These are phyloP conservation scores for Exserohilum rostratum DNA, from an alignment of 2,329 filamentous ascomycete species.

Conservation along the genomic window DNA sequence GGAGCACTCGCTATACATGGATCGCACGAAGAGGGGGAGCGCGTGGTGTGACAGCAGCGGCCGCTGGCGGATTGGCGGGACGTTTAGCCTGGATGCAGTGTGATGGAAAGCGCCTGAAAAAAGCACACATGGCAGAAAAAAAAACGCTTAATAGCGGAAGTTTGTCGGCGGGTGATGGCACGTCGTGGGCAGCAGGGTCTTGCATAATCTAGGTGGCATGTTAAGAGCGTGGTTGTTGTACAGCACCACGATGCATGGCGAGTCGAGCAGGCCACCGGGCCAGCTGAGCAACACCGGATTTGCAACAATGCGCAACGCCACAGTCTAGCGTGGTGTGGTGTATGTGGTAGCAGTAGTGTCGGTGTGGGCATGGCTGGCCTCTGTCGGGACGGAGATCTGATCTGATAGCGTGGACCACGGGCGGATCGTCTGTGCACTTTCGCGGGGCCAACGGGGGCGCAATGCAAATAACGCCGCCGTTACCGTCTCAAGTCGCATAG, in stretches of 20 bases:
- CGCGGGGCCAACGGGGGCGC: conserved; percentile 24
- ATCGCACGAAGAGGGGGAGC: neutral
- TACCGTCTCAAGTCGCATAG: conserved; percentile 19
- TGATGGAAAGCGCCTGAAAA: conserved; percentile 1
- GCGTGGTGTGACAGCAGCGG: neutral
- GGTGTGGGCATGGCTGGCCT: conserved; percentile 2
- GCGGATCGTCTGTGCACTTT: conserved; percentile 24
- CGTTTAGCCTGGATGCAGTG: neutral
- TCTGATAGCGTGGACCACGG: conserved; percentile 18
- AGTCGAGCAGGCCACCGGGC: neutral
- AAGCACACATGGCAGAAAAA: conserved; percentile 8
- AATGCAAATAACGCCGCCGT: conserved; percentile 25
- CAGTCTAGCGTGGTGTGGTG: conserved; percentile 4
- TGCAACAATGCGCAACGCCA: conserved; percentile 4
- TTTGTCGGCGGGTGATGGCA: conserved; percentile 11
- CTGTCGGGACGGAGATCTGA: conserved; percentile 12
- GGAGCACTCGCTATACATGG: neutral
- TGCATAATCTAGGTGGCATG: neutral
- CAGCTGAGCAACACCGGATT: neutral
- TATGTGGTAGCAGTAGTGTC: too few relatives aligned
- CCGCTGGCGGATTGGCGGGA: conserved; percentile 14
- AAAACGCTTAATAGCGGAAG: conserved; percentile 13
- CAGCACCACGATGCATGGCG: neutral
- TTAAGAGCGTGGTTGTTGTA: neutral
- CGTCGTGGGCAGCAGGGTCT: conserved; percentile 3